phyloP scores from a whole-genome alignment of 768 basidiomycete species.

The Termitomyces heimii region DNA sequence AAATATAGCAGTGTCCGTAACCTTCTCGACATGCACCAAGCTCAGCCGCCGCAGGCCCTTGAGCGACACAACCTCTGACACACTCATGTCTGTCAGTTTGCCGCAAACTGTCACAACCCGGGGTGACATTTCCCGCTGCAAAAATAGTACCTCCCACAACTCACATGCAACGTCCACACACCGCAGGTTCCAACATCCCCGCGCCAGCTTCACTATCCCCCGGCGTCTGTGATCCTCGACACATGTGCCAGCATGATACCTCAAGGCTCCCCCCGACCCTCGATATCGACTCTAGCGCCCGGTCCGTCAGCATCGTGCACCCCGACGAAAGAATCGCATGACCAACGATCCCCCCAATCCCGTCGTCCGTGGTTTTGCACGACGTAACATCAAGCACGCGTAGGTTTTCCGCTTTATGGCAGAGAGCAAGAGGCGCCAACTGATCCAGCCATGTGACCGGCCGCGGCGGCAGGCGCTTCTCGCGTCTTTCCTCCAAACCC shows the following conservation, averaged over 20 bases:
- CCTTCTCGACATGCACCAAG: slow-evolving; percentile 70
- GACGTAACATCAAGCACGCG: slow-evolving; percentile 74
- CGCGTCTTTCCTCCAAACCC: slow-evolving; percentile 25
- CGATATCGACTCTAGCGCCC: slow-evolving; percentile 59
- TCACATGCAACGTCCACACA: slow-evolving; percentile 86
- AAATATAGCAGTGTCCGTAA: slow-evolving; percentile 82
- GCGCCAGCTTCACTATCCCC: slow-evolving; percentile 61
- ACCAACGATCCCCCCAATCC: slow-evolving; percentile 65
- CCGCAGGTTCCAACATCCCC: slow-evolving; percentile 65
- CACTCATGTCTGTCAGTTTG: slow-evolving; percentile 77
- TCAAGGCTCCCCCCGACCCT: slow-evolving; percentile 73
- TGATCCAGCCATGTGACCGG: slow-evolving; percentile 57
- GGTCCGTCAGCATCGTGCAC: slow-evolving; percentile 71
- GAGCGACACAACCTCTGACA: slow-evolving; percentile 73
- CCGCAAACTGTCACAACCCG: slow-evolving; percentile 59
- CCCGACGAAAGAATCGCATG: slow-evolving; percentile 79
- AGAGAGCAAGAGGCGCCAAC: slow-evolving; percentile 58
- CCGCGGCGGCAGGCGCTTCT: slow-evolving; percentile 51
- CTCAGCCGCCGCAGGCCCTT: slow-evolving; percentile 69
- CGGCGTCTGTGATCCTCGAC: slow-evolving; percentile 72
- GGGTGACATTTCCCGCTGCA: slow-evolving; percentile 1
- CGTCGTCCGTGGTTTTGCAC: slow-evolving; percentile 72
- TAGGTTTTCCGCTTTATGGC: slow-evolving; percentile 64
- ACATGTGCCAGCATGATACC: slow-evolving; percentile 79
- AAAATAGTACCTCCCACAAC: slow-evolving; percentile 22